phyloP scores from a whole-genome alignment of 805 yeast species.

The Metschnikowia shivogae region DNA sequence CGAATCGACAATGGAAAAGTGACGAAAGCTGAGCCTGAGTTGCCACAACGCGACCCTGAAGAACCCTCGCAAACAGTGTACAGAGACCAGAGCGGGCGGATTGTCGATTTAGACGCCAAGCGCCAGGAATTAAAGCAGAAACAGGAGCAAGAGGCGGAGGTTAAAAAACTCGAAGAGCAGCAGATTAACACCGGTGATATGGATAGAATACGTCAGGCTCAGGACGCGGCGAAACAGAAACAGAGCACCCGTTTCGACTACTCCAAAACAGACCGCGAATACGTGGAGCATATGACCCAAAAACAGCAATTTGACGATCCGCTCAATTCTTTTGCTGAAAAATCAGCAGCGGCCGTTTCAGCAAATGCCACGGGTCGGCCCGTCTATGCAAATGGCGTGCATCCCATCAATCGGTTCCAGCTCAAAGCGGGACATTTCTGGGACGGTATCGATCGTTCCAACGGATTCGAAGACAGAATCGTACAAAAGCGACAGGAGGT shows the following conservation, averaged over 20 bases:
- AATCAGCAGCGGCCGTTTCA: slow-evolving; percentile 8
- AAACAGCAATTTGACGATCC: slow-evolving; percentile 61
- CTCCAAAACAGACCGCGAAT: slow-evolving; percentile 34
- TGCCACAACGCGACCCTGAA: slow-evolving; percentile 20
- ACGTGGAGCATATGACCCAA: slow-evolving; percentile 29
- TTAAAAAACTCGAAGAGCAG: slow-evolving; percentile 11
- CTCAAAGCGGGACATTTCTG: slow-evolving; percentile 78
- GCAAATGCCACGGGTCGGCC: slow-evolving; percentile 42
- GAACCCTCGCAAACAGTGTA: slow-evolving; percentile 45
- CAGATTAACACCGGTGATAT: slow-evolving; percentile 13
- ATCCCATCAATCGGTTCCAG: slow-evolving; percentile 67
- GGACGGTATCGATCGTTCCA: slow-evolving; percentile 91
- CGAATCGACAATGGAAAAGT: slow-evolving; percentile 31
- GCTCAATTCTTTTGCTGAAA: slow-evolving; percentile 41
- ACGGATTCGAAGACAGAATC: slow-evolving; percentile 74
- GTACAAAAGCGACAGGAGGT: slow-evolving; percentile 35
- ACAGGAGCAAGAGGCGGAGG: slow-evolving; percentile 4
- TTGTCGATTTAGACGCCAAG: slow-evolving; percentile 21
- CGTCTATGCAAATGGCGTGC: slow-evolving; percentile 46
- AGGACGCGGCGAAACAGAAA: slow-evolving; percentile 13
- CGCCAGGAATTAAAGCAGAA: slow-evolving; percentile 13
- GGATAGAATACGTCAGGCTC: slow-evolving; percentile 13
- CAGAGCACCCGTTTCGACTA: slow-evolving; percentile 30
- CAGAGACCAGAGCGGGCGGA: slow-evolving; percentile 36
- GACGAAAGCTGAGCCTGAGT: background rate